Conservation (phyloP, 2,329 filamentous ascomycete genomes). For the Paracorniculantispora psalliotae region DNA sequence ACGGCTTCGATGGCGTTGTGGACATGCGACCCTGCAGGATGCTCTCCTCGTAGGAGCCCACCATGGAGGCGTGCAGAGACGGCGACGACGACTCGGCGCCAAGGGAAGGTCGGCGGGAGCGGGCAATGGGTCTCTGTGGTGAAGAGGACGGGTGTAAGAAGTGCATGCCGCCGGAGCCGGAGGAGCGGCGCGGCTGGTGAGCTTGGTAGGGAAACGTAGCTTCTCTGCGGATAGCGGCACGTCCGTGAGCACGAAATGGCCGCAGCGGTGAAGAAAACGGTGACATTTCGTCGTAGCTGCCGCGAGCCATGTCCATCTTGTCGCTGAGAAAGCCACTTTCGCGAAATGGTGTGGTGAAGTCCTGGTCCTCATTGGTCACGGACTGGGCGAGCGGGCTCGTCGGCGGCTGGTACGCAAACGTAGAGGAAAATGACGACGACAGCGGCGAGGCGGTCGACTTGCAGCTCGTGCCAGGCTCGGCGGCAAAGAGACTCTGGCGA, state of each 20-base stretch:
- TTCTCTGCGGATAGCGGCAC: conserved; percentile 49
- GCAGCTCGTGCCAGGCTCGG: conserved; percentile 32
- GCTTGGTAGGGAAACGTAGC: conserved; percentile 64
- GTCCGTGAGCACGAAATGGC: conserved; percentile 18
- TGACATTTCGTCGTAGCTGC: conserved; percentile 58
- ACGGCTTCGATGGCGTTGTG: conserved; percentile 83
- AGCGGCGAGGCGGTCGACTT: conserved; percentile 53
- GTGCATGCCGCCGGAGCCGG: conserved; percentile 56
- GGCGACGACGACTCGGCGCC: conserved; percentile 72
- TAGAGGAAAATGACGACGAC: conserved; percentile 69
- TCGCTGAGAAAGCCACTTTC: conserved; percentile 43
- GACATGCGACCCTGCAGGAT: conserved; percentile 95
- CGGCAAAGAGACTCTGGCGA: conserved; percentile 25
- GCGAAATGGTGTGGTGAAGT: conserved; percentile 52
- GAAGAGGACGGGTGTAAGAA: conserved; percentile 34
- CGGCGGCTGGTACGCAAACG: conserved; percentile 79
- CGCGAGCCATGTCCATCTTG: conserved; percentile 45
- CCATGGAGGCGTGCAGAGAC: conserved; percentile 87
- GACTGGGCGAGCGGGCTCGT: conserved; percentile 91
- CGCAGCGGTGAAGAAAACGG: conserved; percentile 34
- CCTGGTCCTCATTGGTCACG: conserved; percentile 70
- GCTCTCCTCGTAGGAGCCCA: conserved; percentile 96
- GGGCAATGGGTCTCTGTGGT: conserved; percentile 47
- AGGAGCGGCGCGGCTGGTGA: conserved; percentile 71
- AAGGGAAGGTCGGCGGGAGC: conserved; percentile 63